Evolutionary conservation across 306 rosid genomes (phyloP).

Genomic region (Datisca glomerata): DNA sequence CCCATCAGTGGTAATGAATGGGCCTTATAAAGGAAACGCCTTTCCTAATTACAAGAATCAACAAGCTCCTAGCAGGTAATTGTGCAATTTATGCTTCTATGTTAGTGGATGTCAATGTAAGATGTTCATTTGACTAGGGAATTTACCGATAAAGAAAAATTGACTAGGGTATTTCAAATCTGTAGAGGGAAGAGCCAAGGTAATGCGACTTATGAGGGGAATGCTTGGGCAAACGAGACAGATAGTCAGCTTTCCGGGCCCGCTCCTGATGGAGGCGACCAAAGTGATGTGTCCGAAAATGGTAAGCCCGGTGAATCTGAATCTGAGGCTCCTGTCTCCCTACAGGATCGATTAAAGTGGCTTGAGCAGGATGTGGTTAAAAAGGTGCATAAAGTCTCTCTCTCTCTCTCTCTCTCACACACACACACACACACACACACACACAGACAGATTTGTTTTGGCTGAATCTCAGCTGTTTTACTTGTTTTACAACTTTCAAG

Average conservation of each 20-base stretch:
- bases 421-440: too few species aligned
- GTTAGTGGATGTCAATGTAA: background rate
- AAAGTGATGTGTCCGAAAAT: conserved; percentile 34
- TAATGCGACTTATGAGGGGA: conserved; percentile 37
- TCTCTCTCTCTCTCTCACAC: conserved; percentile 2
- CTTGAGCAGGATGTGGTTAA: conserved; percentile 45
- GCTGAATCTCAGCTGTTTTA: background rate
- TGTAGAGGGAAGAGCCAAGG: conserved; percentile 62
- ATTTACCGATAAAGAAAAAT: too few species aligned
- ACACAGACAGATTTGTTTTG: too few species aligned
- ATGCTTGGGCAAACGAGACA: conserved; percentile 48
- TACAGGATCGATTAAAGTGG: conserved; percentile 43
- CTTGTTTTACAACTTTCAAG: too few species aligned
- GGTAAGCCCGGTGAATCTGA: conserved; percentile 45
- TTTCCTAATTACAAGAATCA: conserved; percentile 44
- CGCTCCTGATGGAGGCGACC: conserved; percentile 30
- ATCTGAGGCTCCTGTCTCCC: conserved; percentile 33
- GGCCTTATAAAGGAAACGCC: conserved; percentile 37
- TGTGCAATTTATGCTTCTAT: conserved; percentile 10
- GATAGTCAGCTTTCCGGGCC: conserved; percentile 50
- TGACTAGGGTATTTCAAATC: too few species aligned
- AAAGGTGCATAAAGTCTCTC: conserved; percentile 30
- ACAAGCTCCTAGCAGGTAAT: conserved; percentile 63
- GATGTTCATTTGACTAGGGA: conserved; percentile 14
- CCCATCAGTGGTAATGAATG: conserved; percentile 64